Conservation (phyloP, 352 stramenopile genomes). For the Pythium oligandrum region DNA sequence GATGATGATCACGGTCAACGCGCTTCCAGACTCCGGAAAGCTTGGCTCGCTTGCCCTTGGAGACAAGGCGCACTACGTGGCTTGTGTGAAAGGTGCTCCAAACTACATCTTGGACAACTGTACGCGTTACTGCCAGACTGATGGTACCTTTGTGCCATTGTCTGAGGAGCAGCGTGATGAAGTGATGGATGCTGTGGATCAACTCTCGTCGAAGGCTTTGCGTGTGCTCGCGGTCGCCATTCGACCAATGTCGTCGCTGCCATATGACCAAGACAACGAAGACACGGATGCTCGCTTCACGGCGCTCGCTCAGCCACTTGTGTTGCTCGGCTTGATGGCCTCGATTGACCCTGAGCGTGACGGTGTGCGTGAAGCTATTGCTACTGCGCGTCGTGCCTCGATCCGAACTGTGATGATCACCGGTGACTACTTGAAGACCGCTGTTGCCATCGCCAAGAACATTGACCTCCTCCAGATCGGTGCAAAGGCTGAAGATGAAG, state of each 20-base stretch:
- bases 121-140: slow-evolving; percentile 43
- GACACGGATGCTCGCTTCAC: slow-evolving; percentile 52
- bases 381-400: slow-evolving; percentile 30
- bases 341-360: slow-evolving; percentile 84
- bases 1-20: slow-evolving; percentile 89
- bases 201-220: slow-evolving; percentile 68
- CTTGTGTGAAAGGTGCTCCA: slow-evolving; percentile 57
- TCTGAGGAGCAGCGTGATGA: slow-evolving; percentile 36
- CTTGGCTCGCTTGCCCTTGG: slow-evolving; percentile 36
- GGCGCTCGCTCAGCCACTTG: slow-evolving; percentile 60
- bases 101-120: slow-evolving; percentile 75
- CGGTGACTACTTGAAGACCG: slow-evolving; percentile 94
- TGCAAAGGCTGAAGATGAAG: slow-evolving; percentile 50
- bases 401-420: slow-evolving; percentile 92
- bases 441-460: slow-evolving; percentile 90
- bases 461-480: slow-evolving; percentile 88
- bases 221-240: slow-evolving; percentile 90
- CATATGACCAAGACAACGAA: slow-evolving; percentile 35
- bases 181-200: slow-evolving; percentile 55
- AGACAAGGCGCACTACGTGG: slow-evolving; percentile 38
- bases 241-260: slow-evolving; percentile 47
- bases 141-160: slow-evolving; percentile 42
- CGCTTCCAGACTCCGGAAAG: slow-evolving; percentile 29
- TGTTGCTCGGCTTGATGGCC: slow-evolving; percentile 91
- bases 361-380: slow-evolving; percentile 55